Evolutionary conservation across 1,284 basidiomycete genomes (phyloP).

Genomic region (Cutaneotrichosporon cutaneum): DNA sequence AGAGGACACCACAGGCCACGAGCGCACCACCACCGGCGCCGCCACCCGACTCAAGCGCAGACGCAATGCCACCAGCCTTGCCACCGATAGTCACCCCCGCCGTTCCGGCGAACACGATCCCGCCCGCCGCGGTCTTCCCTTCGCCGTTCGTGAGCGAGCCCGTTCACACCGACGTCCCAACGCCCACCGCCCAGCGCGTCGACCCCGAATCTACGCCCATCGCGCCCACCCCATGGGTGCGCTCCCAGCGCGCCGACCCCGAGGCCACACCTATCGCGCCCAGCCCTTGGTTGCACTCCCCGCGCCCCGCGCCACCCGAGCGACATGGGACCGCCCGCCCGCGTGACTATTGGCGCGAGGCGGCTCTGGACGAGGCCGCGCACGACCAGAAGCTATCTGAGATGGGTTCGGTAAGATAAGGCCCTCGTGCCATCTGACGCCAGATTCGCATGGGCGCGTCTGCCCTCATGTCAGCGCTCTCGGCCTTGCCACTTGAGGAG

Average conservation of each 20-base stretch:
- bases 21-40: background rate
- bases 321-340: conserved; percentile 2
- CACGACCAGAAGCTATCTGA: conserved; percentile 5
- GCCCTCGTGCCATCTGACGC: background rate
- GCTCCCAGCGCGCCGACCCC: background rate
- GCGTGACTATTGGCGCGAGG: background rate
- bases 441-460: conserved; percentile 50
- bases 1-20: background rate
- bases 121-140: background rate
- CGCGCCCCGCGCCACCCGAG: background rate
- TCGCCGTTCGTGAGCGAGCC: conserved; percentile 5
- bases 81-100: background rate
- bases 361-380: background rate
- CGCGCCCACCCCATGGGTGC: too few relatives aligned
- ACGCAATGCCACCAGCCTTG: background rate
- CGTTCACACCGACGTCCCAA: background rate
- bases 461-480: conserved; percentile 48
- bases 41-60: background rate
- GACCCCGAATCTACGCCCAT: background rate
- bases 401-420: conserved; percentile 10
- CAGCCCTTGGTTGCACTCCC: background rate
- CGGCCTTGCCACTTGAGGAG: conserved; percentile 44
- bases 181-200: too few relatives aligned
- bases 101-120: background rate
- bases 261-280: background rate